Base-by-base conservation (phyloP, 768 basidiomycete genomes). In the Boletus subparvulus region DNA sequence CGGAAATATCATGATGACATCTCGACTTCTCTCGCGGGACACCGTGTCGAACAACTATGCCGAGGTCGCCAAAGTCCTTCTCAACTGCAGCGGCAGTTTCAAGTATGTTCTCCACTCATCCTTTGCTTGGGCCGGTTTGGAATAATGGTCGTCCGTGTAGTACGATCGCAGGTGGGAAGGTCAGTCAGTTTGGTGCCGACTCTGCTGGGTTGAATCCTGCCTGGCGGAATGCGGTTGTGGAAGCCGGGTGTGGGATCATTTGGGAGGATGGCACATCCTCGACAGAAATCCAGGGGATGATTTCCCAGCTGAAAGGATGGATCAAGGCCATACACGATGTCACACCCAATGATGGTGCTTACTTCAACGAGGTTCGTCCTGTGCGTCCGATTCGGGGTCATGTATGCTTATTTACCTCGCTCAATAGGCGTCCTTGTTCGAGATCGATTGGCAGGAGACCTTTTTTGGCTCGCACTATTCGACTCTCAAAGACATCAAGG, bases 391-490 rank as follows among this genome's bases (percentile, higher is more conserved):
- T 13, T 14, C 26, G 9, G 5, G 19, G 9, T 8, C 21, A 19
- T 36, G 16, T 10, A 11, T 12, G 7, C 6, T 42, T 10, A 28
- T 32, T 9, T 21, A 17, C 8, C 7, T 16, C 13, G 0, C 26
- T 17, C 2, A 7, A 21, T 44, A 81, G 80, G 81, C 75, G 1
- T 78, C 75, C 0, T 58, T 75, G 43, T 75, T 76, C 41, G 77
- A 80, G 58, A 59, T 59, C 3, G 64, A 80, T 50, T 76, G 73
- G 49, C 63, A 76, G 58, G 60, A 71, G 36, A 69, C 74, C 0
- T 82, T 78, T 69, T 83, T 78, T 54, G 80, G 80, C 3, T 61
- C 71, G 1, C 78, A 83, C 55, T 79, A 80, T 54, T 19, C 59
- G 3, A 65, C 58, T 30, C 65, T 81, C 19, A 72, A 70, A 58